Percentiles rank a stretch among this genome's conserved stretches.
These are phyloP conservation scores for Gossypium ekmanianum DNA, from an alignment of 345 rosid species.

Conservation along the genomic window DNA sequence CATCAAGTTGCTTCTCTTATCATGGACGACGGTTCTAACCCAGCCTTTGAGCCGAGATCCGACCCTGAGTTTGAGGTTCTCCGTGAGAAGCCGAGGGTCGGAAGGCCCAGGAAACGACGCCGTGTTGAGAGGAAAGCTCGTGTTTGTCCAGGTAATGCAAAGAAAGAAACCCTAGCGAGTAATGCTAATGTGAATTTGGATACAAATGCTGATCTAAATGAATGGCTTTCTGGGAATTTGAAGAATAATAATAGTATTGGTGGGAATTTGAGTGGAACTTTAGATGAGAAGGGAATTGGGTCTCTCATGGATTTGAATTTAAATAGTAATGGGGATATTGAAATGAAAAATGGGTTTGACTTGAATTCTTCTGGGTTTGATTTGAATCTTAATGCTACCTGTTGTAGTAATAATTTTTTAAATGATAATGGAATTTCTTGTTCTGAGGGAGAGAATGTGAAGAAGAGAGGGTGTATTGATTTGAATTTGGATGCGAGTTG, in stretches of 20 bases:
- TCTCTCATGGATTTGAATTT: slow-evolving; percentile 36
- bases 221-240: slow-evolving; percentile 26
- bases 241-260: slow-evolving; percentile 26
- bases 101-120: slow-evolving; percentile 50
- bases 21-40: slow-evolving; percentile 15
- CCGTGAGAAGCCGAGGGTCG: slow-evolving; percentile 35
- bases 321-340: slow-evolving; percentile 32
- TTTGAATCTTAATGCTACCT: slow-evolving; percentile 49
- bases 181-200: slow-evolving; percentile 23
- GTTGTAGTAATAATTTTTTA: neutral
- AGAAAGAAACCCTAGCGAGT: slow-evolving; percentile 26
- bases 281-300: slow-evolving; percentile 23
- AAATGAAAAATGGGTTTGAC: slow-evolving; percentile 42
- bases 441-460: slow-evolving; percentile 23
- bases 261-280: slow-evolving; percentile 35
- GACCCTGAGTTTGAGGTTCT: slow-evolving; percentile 18
- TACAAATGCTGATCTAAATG: slow-evolving; percentile 46
- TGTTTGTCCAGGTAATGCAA: slow-evolving; percentile 22
- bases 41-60: slow-evolving; percentile 15
- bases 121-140: slow-evolving; percentile 31
- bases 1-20: slow-evolving; percentile 40
- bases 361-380: slow-evolving; percentile 66
- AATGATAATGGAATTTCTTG: slow-evolving; percentile 18
- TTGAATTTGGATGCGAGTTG: slow-evolving; percentile 69
- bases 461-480: slow-evolving; percentile 54